phyloP scores from a whole-genome alignment of 495 filamentous ascomycete genomes.

The Xylaria acuta region DNA sequence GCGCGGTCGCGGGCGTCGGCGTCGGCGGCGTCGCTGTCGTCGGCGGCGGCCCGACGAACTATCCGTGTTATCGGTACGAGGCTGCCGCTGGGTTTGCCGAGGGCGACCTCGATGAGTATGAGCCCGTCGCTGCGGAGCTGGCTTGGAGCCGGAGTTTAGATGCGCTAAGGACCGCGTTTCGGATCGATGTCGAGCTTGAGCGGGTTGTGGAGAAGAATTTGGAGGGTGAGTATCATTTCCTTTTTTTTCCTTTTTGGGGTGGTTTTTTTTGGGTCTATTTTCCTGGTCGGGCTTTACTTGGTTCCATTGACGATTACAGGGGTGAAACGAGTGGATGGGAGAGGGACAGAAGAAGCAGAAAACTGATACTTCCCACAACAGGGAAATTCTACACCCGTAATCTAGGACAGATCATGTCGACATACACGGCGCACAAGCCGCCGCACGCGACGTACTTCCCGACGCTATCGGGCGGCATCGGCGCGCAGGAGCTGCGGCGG shows the following conservation, averaged over 20 bases:
- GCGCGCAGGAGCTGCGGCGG: conserved; percentile 63
- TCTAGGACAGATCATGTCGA: conserved; percentile 56
- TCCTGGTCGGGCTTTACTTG: neutral
- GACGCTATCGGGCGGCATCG: conserved; percentile 68
- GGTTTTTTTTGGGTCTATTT: neutral
- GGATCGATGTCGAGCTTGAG: conserved; percentile 65
- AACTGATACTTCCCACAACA: neutral
- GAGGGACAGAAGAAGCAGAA: neutral
- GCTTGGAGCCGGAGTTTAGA: conserved; percentile 58
- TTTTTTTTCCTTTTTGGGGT: conserved; percentile 2
- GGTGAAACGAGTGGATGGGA: neutral
- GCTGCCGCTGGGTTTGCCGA: conserved; percentile 58
- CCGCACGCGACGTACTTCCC: conserved; percentile 60
- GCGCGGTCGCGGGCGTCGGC: conserved; percentile 62
- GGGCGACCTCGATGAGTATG: conserved; percentile 57
- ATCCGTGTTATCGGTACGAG: conserved; percentile 51
- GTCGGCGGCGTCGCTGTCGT: conserved; percentile 56
- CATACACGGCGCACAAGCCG: conserved; percentile 55
- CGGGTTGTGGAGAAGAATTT: conserved; percentile 64
- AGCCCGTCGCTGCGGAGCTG: conserved; percentile 51
- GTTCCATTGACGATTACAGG: neutral
- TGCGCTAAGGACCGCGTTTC: conserved; percentile 59
- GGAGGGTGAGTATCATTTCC: conserved; percentile 50
- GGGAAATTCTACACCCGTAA: conserved; percentile 59
- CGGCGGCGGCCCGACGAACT: conserved; percentile 34